phyloP scores from a whole-genome alignment of 2,329 filamentous ascomycete genomes.

The Lachnellula occidentalis region DNA sequence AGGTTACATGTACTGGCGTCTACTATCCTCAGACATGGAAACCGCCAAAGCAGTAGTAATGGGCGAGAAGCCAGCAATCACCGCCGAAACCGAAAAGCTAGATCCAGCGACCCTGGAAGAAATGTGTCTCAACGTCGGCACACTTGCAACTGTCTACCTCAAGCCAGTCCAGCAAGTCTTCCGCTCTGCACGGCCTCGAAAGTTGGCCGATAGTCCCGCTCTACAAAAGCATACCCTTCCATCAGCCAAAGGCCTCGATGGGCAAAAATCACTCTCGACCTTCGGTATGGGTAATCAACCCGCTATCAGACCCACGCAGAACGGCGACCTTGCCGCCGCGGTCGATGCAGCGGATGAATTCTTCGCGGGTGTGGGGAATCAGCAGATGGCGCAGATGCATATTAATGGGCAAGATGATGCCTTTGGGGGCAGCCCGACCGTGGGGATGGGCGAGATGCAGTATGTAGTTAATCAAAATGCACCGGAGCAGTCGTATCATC shows the following conservation, averaged over 20 bases:
- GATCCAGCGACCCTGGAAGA: conserved; percentile 90
- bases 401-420: conserved; percentile 57
- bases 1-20: conserved; percentile 99
- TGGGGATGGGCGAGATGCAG: conserved; percentile 45
- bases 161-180: conserved; percentile 98
- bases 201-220: conserved; percentile 76
- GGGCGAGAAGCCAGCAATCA: conserved; percentile 95
- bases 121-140: conserved; percentile 94
- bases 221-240: conserved; percentile 69
- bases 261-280: conserved; percentile 55
- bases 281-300: conserved; percentile 43
- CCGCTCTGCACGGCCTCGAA: conserved; percentile 75
- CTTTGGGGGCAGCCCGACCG: conserved; percentile 48
- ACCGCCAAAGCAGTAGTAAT: conserved; percentile 86
- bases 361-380: conserved; percentile 71
- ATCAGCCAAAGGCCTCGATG: conserved; percentile 44
- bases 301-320: conserved; percentile 24
- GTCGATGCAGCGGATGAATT: conserved; percentile 85
- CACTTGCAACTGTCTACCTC: conserved; percentile 91
- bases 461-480: conserved; percentile 80
- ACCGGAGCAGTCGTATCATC: conserved; percentile 69
- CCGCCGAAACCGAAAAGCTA: conserved; percentile 89
- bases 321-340: conserved; percentile 58
- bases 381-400: conserved; percentile 68
- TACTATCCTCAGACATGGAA: conserved; percentile 86